Conservation (phyloP, 257 asterid species). For the Pogostemon cablin region DNA sequence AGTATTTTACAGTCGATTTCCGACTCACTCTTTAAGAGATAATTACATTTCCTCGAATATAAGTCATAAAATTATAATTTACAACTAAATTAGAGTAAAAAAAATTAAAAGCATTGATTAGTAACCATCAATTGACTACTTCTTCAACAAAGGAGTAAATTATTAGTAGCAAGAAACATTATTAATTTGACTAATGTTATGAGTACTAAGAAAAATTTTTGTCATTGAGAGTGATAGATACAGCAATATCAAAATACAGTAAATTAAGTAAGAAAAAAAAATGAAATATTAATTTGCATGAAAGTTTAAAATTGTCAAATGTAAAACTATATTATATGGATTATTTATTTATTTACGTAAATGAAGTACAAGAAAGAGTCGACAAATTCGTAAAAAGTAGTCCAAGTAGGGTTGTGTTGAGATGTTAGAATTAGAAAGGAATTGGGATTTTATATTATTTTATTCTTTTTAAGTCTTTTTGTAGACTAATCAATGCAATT, state of each 20-base stretch:
- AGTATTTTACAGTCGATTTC: no score
- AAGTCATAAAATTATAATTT: no score
- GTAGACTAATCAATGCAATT: conserved; percentile 9
- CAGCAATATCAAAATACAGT: no score
- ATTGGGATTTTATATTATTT: conserved; percentile 8
- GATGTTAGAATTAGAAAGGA: conserved; percentile 5
- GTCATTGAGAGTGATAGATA: no score
- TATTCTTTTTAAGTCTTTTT: not conserved
- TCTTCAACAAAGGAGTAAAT: conserved; percentile 21
- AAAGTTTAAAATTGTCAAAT: not conserved
- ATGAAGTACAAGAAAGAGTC: conserved; percentile 25
- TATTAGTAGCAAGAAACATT: not conserved
- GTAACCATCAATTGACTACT: conserved; percentile 6
- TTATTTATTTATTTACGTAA: not conserved
- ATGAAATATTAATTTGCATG: not conserved
- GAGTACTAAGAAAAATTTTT: no score
- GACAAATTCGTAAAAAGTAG: conserved; percentile 26
- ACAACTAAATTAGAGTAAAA: no score
- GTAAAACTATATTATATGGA: not conserved
- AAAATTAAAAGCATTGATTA: not conserved
- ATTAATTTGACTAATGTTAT: no score
- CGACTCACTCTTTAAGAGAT: no score
- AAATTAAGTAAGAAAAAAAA: no score
- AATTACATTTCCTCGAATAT: no score
- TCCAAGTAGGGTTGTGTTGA: conserved; percentile 24